Percentiles rank a stretch among this genome's conserved stretches.
Conservation (phyloP, 2,329 filamentous ascomycete genomes). For the Calonectria hawksworthii region DNA sequence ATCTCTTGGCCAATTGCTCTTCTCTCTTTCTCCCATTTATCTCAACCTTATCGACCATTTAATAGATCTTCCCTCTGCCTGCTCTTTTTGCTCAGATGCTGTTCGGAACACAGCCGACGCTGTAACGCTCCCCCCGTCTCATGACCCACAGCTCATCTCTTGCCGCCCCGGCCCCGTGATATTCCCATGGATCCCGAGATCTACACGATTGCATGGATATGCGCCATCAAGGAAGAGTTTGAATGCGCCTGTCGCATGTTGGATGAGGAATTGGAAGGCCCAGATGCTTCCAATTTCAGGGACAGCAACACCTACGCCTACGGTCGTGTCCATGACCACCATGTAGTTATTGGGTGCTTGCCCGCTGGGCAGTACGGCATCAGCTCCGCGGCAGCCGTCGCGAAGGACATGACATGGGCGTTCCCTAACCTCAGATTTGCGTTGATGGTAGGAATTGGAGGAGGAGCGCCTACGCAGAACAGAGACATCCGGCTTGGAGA, state of each 20-base stretch:
- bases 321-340: slow-evolving; percentile 2
- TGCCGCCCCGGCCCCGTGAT: background rate
- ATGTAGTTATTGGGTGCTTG: slow-evolving; percentile 7
- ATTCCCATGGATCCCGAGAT: slow-evolving; percentile 11
- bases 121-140: background rate
- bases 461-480: slow-evolving; percentile 35
- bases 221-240: slow-evolving; percentile 22
- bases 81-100: background rate
- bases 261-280: background rate
- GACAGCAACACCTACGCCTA: slow-evolving; percentile 25
- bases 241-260: slow-evolving; percentile 9
- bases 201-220: slow-evolving; percentile 31
- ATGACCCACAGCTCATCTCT: slow-evolving; percentile 10
- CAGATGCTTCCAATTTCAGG: background rate
- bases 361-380: background rate
- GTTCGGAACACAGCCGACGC: background rate
- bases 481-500: slow-evolving; percentile 47
- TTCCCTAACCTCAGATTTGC: background rate
- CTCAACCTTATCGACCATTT: background rate
- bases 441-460: slow-evolving; percentile 43
- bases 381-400: background rate
- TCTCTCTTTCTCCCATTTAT: background rate
- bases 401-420: background rate
- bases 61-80: background rate
- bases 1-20: background rate